phyloP scores from a whole-genome alignment of 352 stramenopile genomes.

The Phytophthora citricola region DNA sequence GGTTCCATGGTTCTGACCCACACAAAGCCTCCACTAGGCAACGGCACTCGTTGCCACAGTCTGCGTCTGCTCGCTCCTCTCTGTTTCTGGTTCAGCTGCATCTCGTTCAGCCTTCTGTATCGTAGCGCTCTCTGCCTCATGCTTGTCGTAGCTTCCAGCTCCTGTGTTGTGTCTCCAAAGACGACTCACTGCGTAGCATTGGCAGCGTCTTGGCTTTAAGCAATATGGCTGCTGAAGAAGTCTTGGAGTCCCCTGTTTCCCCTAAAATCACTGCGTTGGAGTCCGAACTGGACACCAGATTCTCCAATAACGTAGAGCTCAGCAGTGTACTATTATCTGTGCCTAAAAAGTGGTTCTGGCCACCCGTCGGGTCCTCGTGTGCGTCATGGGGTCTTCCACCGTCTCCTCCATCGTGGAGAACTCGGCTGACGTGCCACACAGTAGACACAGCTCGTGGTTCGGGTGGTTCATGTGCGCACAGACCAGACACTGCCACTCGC shows the following conservation, averaged over 20 bases:
- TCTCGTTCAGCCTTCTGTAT: constrained; percentile 70
- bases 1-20: constrained; percentile 63
- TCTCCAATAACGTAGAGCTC: constrained; percentile 41
- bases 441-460: constrained; percentile 59
- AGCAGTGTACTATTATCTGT: constrained; percentile 40
- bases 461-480: constrained; percentile 82
- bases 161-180: constrained; percentile 21
- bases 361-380: constrained; percentile 19
- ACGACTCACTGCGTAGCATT: constrained; percentile 33
- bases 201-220: constrained; percentile 41
- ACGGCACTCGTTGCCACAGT: constrained; percentile 67
- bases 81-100: constrained; percentile 76
- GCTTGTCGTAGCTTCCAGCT: constrained; percentile 43
- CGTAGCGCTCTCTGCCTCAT: constrained; percentile 62
- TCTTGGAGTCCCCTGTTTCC: constrained; percentile 13
- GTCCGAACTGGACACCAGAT: constrained; percentile 17
- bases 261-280: constrained; percentile 6
- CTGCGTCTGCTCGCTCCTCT: constrained; percentile 55
- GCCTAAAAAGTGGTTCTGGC: constrained; percentile 36
- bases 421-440: constrained; percentile 72
- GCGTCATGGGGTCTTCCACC: constrained; percentile 33
- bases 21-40: constrained; percentile 65
- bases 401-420: constrained; percentile 53
- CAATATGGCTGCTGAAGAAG: constrained; percentile 19
- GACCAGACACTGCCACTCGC: constrained; percentile 80